A percentile compares a stretch with the other conserved stretches of the same genome.
Evolutionary conservation across 2,329 filamentous ascomycete species (phyloP).

Genomic region (Trichoderma arundinaceum): DNA sequence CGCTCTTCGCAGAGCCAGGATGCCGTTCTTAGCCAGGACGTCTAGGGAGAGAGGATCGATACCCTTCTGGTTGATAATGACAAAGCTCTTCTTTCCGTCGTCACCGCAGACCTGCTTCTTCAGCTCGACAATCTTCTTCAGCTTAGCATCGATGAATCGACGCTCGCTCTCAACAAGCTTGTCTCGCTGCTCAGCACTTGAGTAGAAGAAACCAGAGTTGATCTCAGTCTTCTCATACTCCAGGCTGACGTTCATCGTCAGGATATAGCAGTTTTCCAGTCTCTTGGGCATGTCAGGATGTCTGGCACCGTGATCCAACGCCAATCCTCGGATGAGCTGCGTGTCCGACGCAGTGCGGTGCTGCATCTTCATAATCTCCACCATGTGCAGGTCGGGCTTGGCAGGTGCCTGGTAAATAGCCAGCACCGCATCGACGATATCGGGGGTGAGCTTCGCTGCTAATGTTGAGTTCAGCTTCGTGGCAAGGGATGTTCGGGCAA

Average conservation of each 20-base stretch:
- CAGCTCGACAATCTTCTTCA: conserved; percentile 95
- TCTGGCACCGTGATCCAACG: conserved; percentile 91
- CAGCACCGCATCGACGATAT: conserved; percentile 95
- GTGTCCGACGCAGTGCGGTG: conserved; percentile 96
- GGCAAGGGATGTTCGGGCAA: conserved; percentile 90
- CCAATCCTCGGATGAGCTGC: conserved; percentile 90
- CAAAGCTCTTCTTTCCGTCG: conserved; percentile 93
- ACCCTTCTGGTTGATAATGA: conserved; percentile 98
- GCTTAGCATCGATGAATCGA: conserved; percentile 91
- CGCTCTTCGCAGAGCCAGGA: conserved; percentile 88
- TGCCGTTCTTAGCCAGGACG: conserved; percentile 96
- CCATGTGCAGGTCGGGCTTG: conserved; percentile 98
- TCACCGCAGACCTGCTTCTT: conserved; percentile 97
- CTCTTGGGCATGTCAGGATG: conserved; percentile 99
- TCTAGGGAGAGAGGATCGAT: conserved; percentile 96
- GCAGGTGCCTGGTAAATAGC: conserved; percentile 87
- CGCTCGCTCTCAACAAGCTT: conserved; percentile 98
- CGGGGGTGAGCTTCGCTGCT: conserved; percentile 88
- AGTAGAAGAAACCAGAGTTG: conserved; percentile 99
- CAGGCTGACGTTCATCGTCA: conserved; percentile 93
- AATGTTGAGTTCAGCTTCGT: conserved; percentile 93
- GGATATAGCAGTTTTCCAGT: conserved; percentile 92
- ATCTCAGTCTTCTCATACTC: conserved; percentile 99
- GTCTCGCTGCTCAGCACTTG: conserved; percentile 92
- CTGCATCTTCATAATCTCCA: conserved; percentile 99